Evolutionary conservation across 306 rosid genomes (phyloP).

Genomic region (Neltuma alba): DNA sequence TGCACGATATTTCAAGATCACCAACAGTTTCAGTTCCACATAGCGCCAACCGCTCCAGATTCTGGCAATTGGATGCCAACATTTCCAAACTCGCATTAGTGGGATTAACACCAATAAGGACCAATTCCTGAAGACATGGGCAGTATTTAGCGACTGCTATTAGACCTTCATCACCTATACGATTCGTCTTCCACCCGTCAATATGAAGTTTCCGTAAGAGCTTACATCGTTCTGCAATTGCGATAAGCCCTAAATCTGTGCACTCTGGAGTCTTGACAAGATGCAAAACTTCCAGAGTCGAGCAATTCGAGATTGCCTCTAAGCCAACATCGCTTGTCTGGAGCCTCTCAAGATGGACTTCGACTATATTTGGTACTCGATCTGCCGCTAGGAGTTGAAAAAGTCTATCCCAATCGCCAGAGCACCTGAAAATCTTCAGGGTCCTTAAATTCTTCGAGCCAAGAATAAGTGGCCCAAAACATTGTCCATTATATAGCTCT

Average conservation of each 20-base stretch:
- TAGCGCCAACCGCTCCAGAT: constrained; percentile 65
- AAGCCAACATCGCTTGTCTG: constrained; percentile 83
- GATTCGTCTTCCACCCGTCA: constrained; percentile 91
- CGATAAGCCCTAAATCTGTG: constrained; percentile 69
- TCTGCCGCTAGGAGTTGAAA: constrained; percentile 52
- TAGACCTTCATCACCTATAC: constrained; percentile 88
- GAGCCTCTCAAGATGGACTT: constrained; percentile 87
- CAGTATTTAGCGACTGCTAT: constrained; percentile 76
- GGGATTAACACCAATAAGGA: constrained; percentile 67
- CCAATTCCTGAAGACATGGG: constrained; percentile 71
- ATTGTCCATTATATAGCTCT: constrained; percentile 88
- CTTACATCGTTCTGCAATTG: constrained; percentile 78
- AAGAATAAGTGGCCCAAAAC: constrained; percentile 77
- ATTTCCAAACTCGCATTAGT: constrained; percentile 58
- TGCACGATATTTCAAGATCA: constrained; percentile 82
- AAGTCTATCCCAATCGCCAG: constrained; percentile 92
- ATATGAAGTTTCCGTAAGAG: constrained; percentile 88
- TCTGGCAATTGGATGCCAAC: constrained; percentile 59
- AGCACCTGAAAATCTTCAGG: constrained; percentile 86
- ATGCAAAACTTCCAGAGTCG: constrained; percentile 81
- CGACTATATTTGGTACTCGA: constrained; percentile 53
- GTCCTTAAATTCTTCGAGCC: constrained; percentile 83
- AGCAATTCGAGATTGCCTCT: constrained; percentile 67
- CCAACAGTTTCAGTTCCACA: constrained; percentile 87
- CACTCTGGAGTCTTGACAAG: constrained; percentile 93